These are phyloP conservation scores for Davidsoniella neocaledoniae DNA, from an alignment of 2,329 filamentous ascomycete species.

Conservation along the genomic window DNA sequence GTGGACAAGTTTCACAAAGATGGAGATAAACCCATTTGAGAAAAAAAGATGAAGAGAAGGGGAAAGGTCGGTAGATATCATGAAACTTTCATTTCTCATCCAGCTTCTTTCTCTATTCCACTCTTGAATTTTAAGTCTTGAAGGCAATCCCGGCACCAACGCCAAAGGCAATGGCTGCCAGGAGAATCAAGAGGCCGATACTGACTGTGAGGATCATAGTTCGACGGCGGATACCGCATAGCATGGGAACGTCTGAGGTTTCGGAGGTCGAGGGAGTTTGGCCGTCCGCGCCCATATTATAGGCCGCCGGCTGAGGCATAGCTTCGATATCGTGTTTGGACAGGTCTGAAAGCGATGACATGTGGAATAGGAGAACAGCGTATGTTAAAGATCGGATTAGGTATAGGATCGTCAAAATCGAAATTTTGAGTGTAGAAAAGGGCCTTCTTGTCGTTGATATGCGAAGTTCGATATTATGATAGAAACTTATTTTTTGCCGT, in stretches of 20 bases:
- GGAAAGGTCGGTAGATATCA: not conserved
- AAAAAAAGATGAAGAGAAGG: not conserved
- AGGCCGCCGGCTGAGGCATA: conserved; percentile 3
- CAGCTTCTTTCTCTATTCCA: too few relatives aligned
- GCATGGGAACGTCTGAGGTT: conserved; percentile 8
- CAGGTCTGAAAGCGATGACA: conserved; percentile 6
- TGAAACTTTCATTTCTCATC: too few relatives aligned
- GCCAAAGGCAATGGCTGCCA: conserved; percentile 15
- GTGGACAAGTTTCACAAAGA: too few relatives aligned
- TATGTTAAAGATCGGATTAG: not conserved
- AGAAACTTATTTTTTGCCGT: not conserved
- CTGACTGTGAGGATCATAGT: conserved; percentile 15
- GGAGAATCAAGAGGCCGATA: conserved; percentile 13
- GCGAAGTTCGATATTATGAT: not conserved
- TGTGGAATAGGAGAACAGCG: not conserved
- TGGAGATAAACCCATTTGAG: not conserved
- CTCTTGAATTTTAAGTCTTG: conserved; percentile 7
- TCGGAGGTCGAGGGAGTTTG: not conserved
- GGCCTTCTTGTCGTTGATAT: not conserved
- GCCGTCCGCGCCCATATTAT: not conserved
- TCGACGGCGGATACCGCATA: conserved; percentile 15
- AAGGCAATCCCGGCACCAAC: conserved; percentile 16
- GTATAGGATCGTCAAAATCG: too few relatives aligned
- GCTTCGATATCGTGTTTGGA: conserved; percentile 7
- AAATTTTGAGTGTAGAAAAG: not conserved